phyloP scores from a whole-genome alignment of 2,329 filamentous ascomycete species.

The Fusarium sulawesiense region DNA sequence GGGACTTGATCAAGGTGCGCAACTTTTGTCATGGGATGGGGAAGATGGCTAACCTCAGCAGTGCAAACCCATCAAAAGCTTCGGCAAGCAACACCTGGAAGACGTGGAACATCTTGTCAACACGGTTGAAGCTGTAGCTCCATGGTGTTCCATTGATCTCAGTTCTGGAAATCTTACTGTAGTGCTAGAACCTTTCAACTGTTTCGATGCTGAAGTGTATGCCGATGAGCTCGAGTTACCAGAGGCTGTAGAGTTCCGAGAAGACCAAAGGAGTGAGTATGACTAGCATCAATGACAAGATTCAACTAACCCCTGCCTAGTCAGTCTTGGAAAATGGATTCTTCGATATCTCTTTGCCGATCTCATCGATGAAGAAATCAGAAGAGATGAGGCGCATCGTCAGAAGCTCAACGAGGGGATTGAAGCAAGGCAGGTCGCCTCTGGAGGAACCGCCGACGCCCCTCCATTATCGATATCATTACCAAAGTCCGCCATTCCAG shows the following conservation, averaged over 20 bases:
- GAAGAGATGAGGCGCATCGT: constrained; percentile 80
- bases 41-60: constrained; percentile 51
- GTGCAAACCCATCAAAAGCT: constrained; percentile 90
- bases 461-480: constrained; percentile 70
- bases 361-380: constrained; percentile 90
- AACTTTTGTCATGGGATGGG: too few relatives aligned
- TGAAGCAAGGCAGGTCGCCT: constrained; percentile 68
- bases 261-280: constrained; percentile 88
- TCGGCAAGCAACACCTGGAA: constrained; percentile 92
- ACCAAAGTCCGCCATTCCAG: constrained; percentile 49
- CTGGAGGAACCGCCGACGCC: constrained; percentile 56
- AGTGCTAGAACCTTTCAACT: constrained; percentile 91
- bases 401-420: constrained; percentile 72
- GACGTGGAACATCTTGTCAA: constrained; percentile 90
- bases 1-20: constrained; percentile 87
- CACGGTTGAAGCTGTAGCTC: constrained; percentile 87
- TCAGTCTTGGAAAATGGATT: constrained; percentile 97
- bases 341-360: constrained; percentile 90
- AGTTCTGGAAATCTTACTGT: constrained; percentile 92
- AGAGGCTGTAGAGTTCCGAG: constrained; percentile 82
- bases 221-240: constrained; percentile 85
- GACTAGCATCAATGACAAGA: background rate
- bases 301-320: constrained; percentile 59
- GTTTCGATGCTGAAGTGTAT: constrained; percentile 97
- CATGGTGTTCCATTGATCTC: constrained; percentile 96